These are phyloP conservation scores for Naganishia onofrii DNA, from an alignment of 768 basidiomycete genomes.

Conservation along the genomic window DNA sequence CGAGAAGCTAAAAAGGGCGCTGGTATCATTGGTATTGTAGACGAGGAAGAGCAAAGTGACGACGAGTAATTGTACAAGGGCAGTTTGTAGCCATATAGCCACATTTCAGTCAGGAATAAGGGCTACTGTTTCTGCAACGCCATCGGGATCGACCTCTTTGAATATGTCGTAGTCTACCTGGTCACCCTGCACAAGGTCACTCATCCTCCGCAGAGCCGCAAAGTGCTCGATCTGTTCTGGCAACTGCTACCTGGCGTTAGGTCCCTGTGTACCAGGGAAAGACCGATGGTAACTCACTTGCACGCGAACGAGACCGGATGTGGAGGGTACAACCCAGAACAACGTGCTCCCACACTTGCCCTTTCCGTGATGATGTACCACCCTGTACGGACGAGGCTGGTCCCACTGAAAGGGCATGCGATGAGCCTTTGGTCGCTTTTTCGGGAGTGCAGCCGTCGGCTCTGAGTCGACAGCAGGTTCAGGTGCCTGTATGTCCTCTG, in stretches of 20 bases:
- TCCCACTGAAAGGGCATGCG: slow-evolving; percentile 38
- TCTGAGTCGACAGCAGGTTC: not conserved
- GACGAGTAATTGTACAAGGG: slow-evolving; percentile 38
- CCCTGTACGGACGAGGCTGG: slow-evolving; percentile 36
- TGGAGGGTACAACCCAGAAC: slow-evolving; percentile 73
- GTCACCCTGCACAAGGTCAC: not conserved
- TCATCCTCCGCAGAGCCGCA: not conserved
- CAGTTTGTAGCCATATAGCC: not conserved
- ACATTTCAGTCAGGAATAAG: not conserved
- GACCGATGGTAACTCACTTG: slow-evolving; percentile 57
- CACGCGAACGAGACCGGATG: slow-evolving; percentile 70
- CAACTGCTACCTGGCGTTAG: not conserved
- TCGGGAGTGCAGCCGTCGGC: slow-evolving; percentile 1
- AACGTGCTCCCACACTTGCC: slow-evolving; percentile 58
- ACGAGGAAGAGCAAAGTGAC: slow-evolving; percentile 59
- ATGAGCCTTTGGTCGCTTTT: slow-evolving; percentile 14
- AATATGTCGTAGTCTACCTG: slow-evolving; percentile 14
- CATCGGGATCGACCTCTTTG: slow-evolving; percentile 9
- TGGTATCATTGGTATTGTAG: slow-evolving; percentile 49
- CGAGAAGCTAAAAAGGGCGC: slow-evolving; percentile 50
- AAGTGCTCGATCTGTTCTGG: slow-evolving; percentile 22
- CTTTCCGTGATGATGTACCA: slow-evolving; percentile 13
- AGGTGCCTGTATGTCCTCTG: not conserved
- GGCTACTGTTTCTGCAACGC: slow-evolving; percentile 14
- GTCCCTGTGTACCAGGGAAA: not conserved